These are phyloP conservation scores for Sporothrix variecibatus DNA, from an alignment of 2,329 filamentous ascomycete genomes.

Conservation along the genomic window DNA sequence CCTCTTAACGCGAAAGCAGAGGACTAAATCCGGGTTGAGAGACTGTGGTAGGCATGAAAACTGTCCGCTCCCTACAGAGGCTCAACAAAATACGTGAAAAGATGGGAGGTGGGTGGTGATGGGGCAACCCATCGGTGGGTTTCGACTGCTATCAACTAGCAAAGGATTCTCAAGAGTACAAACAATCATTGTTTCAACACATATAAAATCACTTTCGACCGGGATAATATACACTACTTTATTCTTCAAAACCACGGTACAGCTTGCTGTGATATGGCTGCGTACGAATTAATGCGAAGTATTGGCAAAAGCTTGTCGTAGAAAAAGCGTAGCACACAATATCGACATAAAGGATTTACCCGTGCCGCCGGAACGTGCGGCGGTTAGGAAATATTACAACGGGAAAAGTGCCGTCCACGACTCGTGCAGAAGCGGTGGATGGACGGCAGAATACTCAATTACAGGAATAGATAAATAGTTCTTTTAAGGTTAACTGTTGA, in stretches of 20 bases:
- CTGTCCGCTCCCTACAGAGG: background rate
- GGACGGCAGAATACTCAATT: background rate
- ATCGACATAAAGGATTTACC: background rate
- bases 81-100: background rate
- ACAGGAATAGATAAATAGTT: background rate
- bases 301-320: constrained; percentile 4
- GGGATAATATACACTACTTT: background rate
- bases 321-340: background rate
- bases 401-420: background rate
- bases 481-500: too few species aligned
- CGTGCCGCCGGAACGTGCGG: background rate
- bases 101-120: background rate
- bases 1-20: background rate
- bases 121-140: background rate
- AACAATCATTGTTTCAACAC: background rate
- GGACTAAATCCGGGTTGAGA: background rate
- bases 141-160: constrained; percentile 1
- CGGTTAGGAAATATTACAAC: background rate
- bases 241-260: background rate
- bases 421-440: background rate
- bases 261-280: background rate
- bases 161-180: background rate
- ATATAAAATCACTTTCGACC: background rate
- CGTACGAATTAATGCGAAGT: background rate
- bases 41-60: background rate